Evolutionary conservation across 805 yeast species (phyloP).

Genomic region (Ascoidea tarda): DNA sequence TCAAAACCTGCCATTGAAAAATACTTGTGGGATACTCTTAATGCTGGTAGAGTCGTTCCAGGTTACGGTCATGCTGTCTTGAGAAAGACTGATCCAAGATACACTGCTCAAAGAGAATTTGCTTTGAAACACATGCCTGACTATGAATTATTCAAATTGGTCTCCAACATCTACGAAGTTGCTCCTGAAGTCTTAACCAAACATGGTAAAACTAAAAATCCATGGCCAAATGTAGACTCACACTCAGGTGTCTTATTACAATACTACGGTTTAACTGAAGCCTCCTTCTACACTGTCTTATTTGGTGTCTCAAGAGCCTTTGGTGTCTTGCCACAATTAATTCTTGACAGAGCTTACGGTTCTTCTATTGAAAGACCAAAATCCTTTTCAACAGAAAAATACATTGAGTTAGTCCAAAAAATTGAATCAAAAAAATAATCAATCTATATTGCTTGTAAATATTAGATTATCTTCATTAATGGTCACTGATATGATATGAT

Average conservation of each 20-base stretch:
- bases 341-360: conserved; percentile 75
- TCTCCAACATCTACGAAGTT: conserved; percentile 63
- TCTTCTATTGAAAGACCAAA: conserved; percentile 81
- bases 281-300: conserved; percentile 72
- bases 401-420: conserved; percentile 61
- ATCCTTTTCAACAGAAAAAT: conserved; percentile 88
- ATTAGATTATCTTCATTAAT: too few species aligned
- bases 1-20: conserved; percentile 56
- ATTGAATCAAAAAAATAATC: conserved; percentile 14
- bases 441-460: too few species aligned
- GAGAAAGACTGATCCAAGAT: conserved; percentile 83
- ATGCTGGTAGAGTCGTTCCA: conserved; percentile 76
- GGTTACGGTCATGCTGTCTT: conserved; percentile 85
- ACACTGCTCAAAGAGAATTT: conserved; percentile 74
- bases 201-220: conserved; percentile 87
- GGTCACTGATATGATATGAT: too few species aligned
- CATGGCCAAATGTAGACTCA: conserved; percentile 88
- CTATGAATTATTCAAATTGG: conserved; percentile 66
- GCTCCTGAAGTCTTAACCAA: conserved; percentile 70
- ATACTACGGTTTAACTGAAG: conserved; percentile 75
- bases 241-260: conserved; percentile 78
- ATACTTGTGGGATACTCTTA: conserved; percentile 67
- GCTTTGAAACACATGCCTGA: conserved; percentile 67
- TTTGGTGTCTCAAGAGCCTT: conserved; percentile 82
- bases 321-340: conserved; percentile 77